phyloP scores from a whole-genome alignment of 164 flowering plant genomes.

The Umbilicus rupestris region DNA sequence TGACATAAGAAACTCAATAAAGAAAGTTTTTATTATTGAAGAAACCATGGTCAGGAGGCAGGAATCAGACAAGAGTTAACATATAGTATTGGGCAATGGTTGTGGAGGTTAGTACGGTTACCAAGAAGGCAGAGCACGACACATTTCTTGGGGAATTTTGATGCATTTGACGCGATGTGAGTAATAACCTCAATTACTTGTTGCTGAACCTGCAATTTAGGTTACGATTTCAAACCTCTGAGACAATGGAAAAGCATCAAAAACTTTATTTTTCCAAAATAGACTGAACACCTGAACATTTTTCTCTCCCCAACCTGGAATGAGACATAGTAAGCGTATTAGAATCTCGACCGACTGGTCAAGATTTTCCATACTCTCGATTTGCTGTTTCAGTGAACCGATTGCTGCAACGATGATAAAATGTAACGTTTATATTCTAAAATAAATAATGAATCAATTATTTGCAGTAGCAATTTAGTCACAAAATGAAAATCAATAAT shows the following conservation, averaged over 20 bases:
- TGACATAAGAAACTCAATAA: background rate
- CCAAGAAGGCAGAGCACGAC: conserved; percentile 87
- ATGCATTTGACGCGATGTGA: conserved; percentile 57
- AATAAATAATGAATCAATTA: background rate
- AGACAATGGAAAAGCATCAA: background rate
- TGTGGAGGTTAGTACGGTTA: conserved; percentile 15
- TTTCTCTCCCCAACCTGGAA: conserved; percentile 99
- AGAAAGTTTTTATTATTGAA: background rate
- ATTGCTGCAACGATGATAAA: conserved; percentile 54
- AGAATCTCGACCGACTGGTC: conserved; percentile 70
- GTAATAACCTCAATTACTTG: conserved; percentile 79
- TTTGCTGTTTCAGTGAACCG: conserved; percentile 54
- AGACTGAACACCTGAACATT: conserved; percentile 77
- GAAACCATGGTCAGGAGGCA: background rate
- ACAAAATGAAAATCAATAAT: background rate
- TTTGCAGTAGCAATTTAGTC: background rate
- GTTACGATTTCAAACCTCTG: background rate
- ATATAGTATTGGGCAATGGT: background rate
- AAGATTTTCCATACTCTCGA: conserved; percentile 56
- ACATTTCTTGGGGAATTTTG: conserved; percentile 81
- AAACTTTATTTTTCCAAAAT: background rate
- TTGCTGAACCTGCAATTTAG: conserved; percentile 80
- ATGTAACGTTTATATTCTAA: background rate
- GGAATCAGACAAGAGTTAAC: background rate
- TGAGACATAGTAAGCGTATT: conserved; percentile 65